Evolutionary conservation across 208 protist species (phyloP).

Genomic region (Leptomonas pyrrhocoris): DNA sequence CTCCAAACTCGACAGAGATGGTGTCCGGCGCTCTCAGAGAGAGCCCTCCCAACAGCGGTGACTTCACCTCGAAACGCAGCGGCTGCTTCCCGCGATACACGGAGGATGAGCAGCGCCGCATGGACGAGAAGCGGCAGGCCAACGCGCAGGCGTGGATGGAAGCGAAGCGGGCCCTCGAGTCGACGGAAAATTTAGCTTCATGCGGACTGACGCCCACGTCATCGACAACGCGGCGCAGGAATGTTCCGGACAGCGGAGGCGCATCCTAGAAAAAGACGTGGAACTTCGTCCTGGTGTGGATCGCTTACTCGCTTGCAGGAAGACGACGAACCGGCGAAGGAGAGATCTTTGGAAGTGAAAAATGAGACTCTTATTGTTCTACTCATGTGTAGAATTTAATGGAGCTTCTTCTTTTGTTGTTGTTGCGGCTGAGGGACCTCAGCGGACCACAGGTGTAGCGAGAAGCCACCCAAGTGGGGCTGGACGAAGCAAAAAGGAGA

Average conservation of each 20-base stretch:
- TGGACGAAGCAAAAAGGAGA: too few species aligned
- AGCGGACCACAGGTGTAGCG: too few species aligned
- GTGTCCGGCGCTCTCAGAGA: background rate
- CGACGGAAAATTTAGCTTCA: constrained; percentile 14
- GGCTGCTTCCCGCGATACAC: constrained; percentile 40
- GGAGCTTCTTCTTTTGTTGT: too few species aligned
- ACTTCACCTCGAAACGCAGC: constrained; percentile 3
- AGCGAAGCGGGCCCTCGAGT: constrained; percentile 42
- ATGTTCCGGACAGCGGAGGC: background rate
- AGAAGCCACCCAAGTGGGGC: too few species aligned
- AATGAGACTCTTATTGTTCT: too few species aligned
- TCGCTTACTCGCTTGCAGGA: too few species aligned
- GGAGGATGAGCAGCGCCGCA: constrained; percentile 34
- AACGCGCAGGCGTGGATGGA: constrained; percentile 45
- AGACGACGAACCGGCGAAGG: background rate
- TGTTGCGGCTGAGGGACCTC: too few species aligned
- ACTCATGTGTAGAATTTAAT: too few species aligned
- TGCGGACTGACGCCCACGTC: background rate
- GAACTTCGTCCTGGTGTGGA: too few species aligned
- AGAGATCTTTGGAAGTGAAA: too few species aligned
- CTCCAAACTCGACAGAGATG: background rate
- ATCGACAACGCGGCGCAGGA: background rate
- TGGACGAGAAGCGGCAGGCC: constrained; percentile 43
- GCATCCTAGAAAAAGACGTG: background rate
- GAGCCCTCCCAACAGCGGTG: background rate